These are phyloP conservation scores for Graphilbum ipis-grandicollis DNA, from an alignment of 2,329 filamentous ascomycete genomes.

Conservation along the genomic window DNA sequence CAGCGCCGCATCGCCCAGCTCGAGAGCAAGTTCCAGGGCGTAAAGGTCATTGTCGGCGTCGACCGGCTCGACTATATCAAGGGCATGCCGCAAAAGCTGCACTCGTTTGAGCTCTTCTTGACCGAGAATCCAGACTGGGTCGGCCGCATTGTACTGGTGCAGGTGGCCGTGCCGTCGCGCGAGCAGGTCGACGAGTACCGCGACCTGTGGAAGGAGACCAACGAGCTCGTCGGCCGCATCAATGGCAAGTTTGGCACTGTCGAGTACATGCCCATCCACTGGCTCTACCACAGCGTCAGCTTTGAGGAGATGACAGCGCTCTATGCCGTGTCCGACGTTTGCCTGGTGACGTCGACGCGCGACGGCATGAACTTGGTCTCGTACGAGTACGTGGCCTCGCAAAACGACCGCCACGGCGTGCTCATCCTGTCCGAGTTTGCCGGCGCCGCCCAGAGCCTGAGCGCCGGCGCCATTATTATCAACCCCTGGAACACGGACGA, in stretches of 20 bases:
- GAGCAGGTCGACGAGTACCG: slow-evolving; percentile 98
- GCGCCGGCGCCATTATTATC: slow-evolving; percentile 83
- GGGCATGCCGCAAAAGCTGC: slow-evolving; percentile 91
- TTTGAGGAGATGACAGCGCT: slow-evolving; percentile 91
- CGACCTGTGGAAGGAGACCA: slow-evolving; percentile 85
- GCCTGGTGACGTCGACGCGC: slow-evolving; percentile 83
- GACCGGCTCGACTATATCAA: slow-evolving; percentile 98
- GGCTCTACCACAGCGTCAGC: slow-evolving; percentile 87
- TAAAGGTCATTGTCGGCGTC: slow-evolving; percentile 92
- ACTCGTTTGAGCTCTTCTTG: slow-evolving; percentile 89
- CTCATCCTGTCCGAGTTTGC: slow-evolving; percentile 96
- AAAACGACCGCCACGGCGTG: slow-evolving; percentile 76
- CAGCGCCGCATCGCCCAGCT: slow-evolving; percentile 74
- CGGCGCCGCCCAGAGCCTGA: slow-evolving; percentile 84
- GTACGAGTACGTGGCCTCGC: slow-evolving; percentile 94
- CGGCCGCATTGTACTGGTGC: slow-evolving; percentile 87
- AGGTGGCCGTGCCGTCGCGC: slow-evolving; percentile 85
- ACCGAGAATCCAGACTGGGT: slow-evolving; percentile 97
- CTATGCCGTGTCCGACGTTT: slow-evolving; percentile 83
- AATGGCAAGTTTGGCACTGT: slow-evolving; percentile 95
- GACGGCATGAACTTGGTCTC: slow-evolving; percentile 98
- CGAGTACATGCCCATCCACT: slow-evolving; percentile 98
- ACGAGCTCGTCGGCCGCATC: slow-evolving; percentile 90
- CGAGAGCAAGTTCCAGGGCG: slow-evolving; percentile 81
- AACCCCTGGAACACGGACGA: slow-evolving; percentile 99